Percentiles rank a stretch among this genome's conserved stretches.
Conservation (phyloP, 495 filamentous ascomycete species). For the Pyronema omphalodes region DNA sequence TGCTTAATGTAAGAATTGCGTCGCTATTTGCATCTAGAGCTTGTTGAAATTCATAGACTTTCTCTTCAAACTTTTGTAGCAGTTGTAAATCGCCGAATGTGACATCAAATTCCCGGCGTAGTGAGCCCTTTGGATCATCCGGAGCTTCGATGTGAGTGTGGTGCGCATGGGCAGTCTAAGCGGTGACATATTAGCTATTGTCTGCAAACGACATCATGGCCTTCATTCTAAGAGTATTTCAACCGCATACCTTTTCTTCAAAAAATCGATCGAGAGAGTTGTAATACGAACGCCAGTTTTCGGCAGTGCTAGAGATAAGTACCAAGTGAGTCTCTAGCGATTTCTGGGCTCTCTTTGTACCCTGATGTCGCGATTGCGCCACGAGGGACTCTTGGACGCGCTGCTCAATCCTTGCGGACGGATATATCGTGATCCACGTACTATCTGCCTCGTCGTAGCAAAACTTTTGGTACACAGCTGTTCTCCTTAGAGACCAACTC, state of each 20-base stretch:
- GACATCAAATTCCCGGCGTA: conserved; percentile 11
- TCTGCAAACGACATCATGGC: too few relatives aligned
- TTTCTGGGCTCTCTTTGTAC: background rate
- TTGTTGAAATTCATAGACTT: conserved; percentile 5
- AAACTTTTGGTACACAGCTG: conserved; percentile 15
- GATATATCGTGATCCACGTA: conserved; percentile 12
- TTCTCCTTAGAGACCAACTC: conserved; percentile 11
- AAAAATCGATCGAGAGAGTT: conserved; percentile 6
- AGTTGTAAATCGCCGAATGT: conserved; percentile 10
- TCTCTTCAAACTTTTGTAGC: conserved; percentile 12
- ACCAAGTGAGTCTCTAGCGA: conserved; percentile 13
- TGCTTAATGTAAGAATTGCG: conserved; percentile 9
- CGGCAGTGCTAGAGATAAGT: conserved; percentile 10
- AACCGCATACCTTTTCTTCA: background rate
- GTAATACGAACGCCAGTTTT: conserved; percentile 19
- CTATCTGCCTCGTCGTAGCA: conserved; percentile 10
- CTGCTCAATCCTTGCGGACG: conserved; percentile 5
- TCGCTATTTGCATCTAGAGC: conserved; percentile 11
- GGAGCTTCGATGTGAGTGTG: too few relatives aligned
- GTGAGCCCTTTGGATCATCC: too few relatives aligned
- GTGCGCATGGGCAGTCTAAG: too few relatives aligned
- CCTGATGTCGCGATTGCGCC: background rate
- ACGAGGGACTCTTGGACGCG: conserved; percentile 5
- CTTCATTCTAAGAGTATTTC: too few relatives aligned
- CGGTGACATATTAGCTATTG: background rate